Evolutionary conservation across 345 rosid genomes (phyloP).

Genomic region (Lumnitzera racemosa): DNA sequence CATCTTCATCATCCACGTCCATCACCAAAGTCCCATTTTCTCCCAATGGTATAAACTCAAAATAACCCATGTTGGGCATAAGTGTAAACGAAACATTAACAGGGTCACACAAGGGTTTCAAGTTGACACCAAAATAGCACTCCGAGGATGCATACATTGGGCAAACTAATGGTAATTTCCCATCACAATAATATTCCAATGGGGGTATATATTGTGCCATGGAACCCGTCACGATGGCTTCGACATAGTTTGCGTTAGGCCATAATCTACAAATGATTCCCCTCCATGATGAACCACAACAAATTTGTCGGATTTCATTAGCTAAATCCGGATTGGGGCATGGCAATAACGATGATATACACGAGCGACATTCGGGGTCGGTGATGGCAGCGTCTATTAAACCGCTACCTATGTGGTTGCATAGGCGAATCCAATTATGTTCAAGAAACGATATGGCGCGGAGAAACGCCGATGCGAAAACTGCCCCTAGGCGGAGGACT

Average conservation of each 20-base stretch:
- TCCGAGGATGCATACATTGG: slow-evolving; percentile 74
- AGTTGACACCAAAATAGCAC: slow-evolving; percentile 61
- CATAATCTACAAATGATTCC: slow-evolving; percentile 54
- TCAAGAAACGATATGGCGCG: slow-evolving; percentile 54
- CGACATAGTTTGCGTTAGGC: slow-evolving; percentile 62
- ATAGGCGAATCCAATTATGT: slow-evolving; percentile 44
- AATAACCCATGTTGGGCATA: slow-evolving; percentile 61
- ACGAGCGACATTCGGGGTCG: slow-evolving; percentile 37
- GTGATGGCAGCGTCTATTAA: slow-evolving; percentile 30
- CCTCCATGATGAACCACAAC: slow-evolving; percentile 44
- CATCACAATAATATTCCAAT: slow-evolving; percentile 45
- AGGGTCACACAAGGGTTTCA: slow-evolving; percentile 53
- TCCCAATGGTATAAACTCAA: slow-evolving; percentile 52
- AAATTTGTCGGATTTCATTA: slow-evolving; percentile 43
- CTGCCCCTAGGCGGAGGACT: slow-evolving; percentile 55
- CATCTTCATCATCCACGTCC: slow-evolving; percentile 33
- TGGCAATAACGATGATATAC: slow-evolving; percentile 25
- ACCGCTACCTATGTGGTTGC: slow-evolving; percentile 42
- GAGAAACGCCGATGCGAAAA: slow-evolving; percentile 57
- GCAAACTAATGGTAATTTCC: slow-evolving; percentile 49
- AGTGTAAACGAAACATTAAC: slow-evolving; percentile 49
- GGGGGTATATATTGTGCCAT: slow-evolving; percentile 66
- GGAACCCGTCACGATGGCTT: slow-evolving; percentile 64
- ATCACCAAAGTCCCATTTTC: slow-evolving; percentile 34
- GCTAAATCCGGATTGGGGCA: slow-evolving; percentile 38